Conservation (phyloP, 768 basidiomycete species). For the Pisolithus microcarpus region DNA sequence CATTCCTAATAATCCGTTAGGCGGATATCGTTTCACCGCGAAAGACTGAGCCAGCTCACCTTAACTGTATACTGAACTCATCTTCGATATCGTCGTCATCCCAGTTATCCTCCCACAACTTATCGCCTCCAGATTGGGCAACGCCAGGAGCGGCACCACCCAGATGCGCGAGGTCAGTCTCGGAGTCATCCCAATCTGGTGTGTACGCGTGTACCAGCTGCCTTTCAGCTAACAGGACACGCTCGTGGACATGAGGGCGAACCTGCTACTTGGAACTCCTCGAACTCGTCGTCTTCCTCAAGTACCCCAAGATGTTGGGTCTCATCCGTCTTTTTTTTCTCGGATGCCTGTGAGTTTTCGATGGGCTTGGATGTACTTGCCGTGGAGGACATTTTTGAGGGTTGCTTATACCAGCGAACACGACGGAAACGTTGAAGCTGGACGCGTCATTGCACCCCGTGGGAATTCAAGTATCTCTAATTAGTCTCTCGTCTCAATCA, state of each 20-base stretch:
- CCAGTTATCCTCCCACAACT: slow-evolving; percentile 99
- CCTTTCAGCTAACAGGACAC: slow-evolving; percentile 2
- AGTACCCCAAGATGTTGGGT: slow-evolving; percentile 74
- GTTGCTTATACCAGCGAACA: neutral
- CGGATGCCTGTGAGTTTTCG: slow-evolving; percentile 18
- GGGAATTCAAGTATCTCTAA: neutral
- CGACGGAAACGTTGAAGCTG: neutral
- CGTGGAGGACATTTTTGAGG: slow-evolving; percentile 34
- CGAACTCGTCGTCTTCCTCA: slow-evolving; percentile 97
- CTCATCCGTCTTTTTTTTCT: slow-evolving; percentile 40
- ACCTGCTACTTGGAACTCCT: slow-evolving; percentile 88
- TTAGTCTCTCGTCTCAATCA: no score
- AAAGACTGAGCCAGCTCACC: slow-evolving; percentile 45
- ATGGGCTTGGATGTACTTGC: slow-evolving; percentile 42
- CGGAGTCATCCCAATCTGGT: slow-evolving; percentile 80
- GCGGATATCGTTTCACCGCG: neutral
- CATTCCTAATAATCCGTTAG: slow-evolving; percentile 38
- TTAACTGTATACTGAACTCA: slow-evolving; percentile 90
- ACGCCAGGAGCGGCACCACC: slow-evolving; percentile 66
- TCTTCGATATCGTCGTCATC: slow-evolving; percentile 99
- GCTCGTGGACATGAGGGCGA: slow-evolving; percentile 10
- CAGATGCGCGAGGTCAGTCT: slow-evolving; percentile 76
- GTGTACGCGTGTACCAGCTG: neutral
- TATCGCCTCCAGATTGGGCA: slow-evolving; percentile 77
- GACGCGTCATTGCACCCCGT: neutral